Conservation (phyloP, 78 protist genomes). For the Dictyostelium purpureum region DNA sequence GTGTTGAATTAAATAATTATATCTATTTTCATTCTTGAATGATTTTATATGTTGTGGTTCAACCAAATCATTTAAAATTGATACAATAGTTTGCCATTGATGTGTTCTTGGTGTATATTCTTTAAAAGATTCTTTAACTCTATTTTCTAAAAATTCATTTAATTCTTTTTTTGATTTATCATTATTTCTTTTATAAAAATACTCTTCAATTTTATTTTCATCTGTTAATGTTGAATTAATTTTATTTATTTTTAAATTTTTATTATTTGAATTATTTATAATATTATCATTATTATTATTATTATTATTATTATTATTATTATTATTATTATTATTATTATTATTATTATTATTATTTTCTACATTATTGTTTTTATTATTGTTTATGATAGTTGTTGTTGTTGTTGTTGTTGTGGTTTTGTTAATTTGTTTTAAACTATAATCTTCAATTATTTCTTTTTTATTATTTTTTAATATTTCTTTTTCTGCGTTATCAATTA, state of each 20-base stretch:
- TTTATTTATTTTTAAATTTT: not conserved
- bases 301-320: not conserved
- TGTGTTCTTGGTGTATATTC: constrained; percentile 42
- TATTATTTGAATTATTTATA: not conserved
- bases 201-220: not conserved
- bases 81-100: constrained; percentile 60
- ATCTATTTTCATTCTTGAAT: constrained; percentile 42
- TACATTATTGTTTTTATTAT: not conserved
- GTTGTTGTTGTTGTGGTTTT: not conserved
- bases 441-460: not conserved
- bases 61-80: constrained; percentile 31
- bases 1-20: constrained; percentile 76
- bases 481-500: too few species aligned
- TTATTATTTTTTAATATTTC: too few species aligned
- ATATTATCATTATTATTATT: not conserved
- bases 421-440: not conserved
- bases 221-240: not conserved
- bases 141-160: constrained; percentile 22
- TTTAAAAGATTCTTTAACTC: constrained; percentile 34
- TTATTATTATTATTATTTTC: not conserved
- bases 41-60: constrained; percentile 34
- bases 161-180: not conserved
- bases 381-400: not conserved
- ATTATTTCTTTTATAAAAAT: not conserved
- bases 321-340: not conserved